Evolutionary conservation across 2,329 filamentous ascomycete species (phyloP).

Genomic region (Ceratocystis papillata): DNA sequence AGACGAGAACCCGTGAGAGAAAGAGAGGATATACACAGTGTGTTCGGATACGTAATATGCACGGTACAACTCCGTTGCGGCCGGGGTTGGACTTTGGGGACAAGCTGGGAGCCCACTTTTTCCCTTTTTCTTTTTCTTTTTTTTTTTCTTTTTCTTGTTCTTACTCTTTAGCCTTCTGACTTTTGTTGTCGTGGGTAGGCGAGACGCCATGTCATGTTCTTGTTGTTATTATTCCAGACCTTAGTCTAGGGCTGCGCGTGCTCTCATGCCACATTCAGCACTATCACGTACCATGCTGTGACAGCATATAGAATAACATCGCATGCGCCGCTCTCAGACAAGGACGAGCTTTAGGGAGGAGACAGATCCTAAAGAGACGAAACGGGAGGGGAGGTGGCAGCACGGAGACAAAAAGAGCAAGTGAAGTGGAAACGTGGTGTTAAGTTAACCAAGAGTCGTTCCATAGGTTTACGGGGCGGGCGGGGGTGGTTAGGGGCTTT

Average conservation of each 20-base stretch:
- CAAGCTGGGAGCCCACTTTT: background rate
- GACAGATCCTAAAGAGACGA: background rate
- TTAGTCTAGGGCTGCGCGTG: background rate
- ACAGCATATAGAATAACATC: background rate
- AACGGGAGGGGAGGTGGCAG: background rate
- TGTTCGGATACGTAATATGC: no score
- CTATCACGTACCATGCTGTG: background rate
- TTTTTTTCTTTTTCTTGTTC: background rate
- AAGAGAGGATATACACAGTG: no score
- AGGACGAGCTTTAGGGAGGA: background rate
- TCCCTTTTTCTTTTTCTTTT: background rate
- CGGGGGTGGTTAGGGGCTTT: no score
- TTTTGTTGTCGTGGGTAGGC: no score
- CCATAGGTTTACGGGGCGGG: no score
- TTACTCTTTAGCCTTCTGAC: background rate
- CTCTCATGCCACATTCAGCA: background rate
- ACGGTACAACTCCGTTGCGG: no score
- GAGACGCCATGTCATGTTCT: no score
- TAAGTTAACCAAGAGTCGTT: no score
- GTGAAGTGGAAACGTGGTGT: background rate
- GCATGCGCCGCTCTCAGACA: constrained; percentile 1
- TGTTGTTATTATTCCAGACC: background rate
- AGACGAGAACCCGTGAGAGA: no score
- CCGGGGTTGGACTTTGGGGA: no score
- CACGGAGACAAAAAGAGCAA: background rate